Evolutionary conservation across 2,329 filamentous ascomycete genomes (phyloP), one percentile per base, ranked within the genome.

Genomic region (Colletotrichum sp.): DNA sequence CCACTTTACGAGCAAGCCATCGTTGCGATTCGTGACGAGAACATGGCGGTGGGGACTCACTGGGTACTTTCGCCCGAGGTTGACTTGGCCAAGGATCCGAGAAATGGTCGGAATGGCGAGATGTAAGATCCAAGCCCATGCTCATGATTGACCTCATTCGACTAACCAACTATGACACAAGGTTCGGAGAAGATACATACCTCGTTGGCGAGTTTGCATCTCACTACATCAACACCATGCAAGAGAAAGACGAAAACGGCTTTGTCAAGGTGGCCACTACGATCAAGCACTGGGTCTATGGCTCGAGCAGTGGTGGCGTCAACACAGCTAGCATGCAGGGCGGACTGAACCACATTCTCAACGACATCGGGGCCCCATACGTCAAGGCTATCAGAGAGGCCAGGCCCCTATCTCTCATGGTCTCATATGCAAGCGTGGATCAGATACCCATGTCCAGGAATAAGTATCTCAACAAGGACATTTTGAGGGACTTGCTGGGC

Each of bases 281-380:
- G 3, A 81, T 84, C 72, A 84, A 84, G 77, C 83, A 84, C 70
- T 85, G 81, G 73, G 79, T 84, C 5, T 85, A 82, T 52, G 83
- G 83, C n/a, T 76, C 78, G 9, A 73, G 75, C 3, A 80, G 78
- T 26, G 83, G 83, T 52, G 83, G 83, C 26, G 80, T 84, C 62
- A 84, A 85, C 76, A 70, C 73, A 1, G 83, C 83, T 8, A 82
- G 80, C 64, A 81, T 82, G 73, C 78, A 79, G 5, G 81, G 80
- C 5, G 83, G 83, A 15, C 75, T 84, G 15, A 84, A 84, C 72
- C 78, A 83, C 36, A 80, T 84, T 24, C 80, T 83, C 71, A 84
- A 84, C 77, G 80, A 82, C 64, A 79, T 81, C 18, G 78, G 78
- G 4, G 77, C 78, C 4, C 82, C 82, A 2, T 83, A 82, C 36